Evolutionary conservation across 2,329 filamentous ascomycete genomes (phyloP).

Genomic region (Pezicula neosporulosa): DNA sequence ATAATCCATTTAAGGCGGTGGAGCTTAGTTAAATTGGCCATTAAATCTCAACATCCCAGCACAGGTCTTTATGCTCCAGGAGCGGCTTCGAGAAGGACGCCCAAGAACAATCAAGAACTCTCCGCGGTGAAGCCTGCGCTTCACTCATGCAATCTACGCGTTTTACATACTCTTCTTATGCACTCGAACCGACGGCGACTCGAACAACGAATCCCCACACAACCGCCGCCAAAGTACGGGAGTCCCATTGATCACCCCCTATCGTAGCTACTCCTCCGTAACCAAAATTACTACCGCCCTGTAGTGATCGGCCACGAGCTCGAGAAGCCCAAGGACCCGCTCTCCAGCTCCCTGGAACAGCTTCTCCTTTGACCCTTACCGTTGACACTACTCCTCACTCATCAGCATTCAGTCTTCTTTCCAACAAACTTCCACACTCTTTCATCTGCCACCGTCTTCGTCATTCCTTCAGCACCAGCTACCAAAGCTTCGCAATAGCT

Average conservation of each 20-base stretch:
- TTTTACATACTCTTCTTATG: constrained; percentile 15
- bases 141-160: constrained; percentile 19
- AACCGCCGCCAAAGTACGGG: constrained; percentile 5
- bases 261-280: constrained; percentile 14
- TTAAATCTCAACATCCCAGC: constrained; percentile 1
- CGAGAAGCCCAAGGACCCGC: constrained; percentile 20
- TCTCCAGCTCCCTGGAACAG: constrained; percentile 24
- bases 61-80: constrained; percentile 13
- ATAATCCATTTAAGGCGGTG: neutral
- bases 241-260: constrained; percentile 7
- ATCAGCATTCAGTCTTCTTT: constrained; percentile 16
- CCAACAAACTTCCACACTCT: constrained; percentile 9
- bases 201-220: constrained; percentile 10
- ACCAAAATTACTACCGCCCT: constrained; percentile 11
- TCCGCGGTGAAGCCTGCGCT: constrained; percentile 17
- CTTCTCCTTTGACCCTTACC: constrained; percentile 5
- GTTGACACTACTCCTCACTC: constrained; percentile 6
- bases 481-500: constrained; percentile 9
- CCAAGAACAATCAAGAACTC: constrained; percentile 4
- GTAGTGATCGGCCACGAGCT: constrained; percentile 24
- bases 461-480: constrained; percentile 5
- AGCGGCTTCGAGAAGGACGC: constrained; percentile 3
- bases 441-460: constrained; percentile 7
- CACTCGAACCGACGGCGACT: constrained; percentile 10
- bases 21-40: neutral